Evolutionary conservation across 257 asterid species (phyloP), one percentile per base, ranked within the genome.

Genomic region (Ajuga chamaepitys): DNA sequence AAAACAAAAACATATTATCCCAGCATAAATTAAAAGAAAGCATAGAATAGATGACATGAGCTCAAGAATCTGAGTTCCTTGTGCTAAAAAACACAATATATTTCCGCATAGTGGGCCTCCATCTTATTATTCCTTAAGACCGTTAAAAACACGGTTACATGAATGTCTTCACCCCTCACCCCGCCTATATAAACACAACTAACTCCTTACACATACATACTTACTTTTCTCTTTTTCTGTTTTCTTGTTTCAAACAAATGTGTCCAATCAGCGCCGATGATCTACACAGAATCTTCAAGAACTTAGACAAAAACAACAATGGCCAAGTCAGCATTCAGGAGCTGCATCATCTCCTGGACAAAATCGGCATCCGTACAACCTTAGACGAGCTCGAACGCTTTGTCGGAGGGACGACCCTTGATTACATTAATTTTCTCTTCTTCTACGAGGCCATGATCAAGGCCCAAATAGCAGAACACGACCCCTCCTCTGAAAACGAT

Each of bases 221-320:
- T 9, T 0, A 18, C 26, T 14, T 25, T 14, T 11, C 32, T 4
- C 13, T 5, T 11, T 22, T 11, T 7, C 13, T 1, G 44, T 9
- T 24, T 3, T 52, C 26, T 44, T 21, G 12, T 17, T 3, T 14
- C 32, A 52, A 24, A 1, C 7, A 0, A 16, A 81, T 82, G 91
- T 71, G 74, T 53, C 67, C 74, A 11, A 57, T 82, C 5, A 81
- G 66, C 59, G 22, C 54, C 8, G 69, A 69, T 30, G 81, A 84
- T 58, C 79, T 87, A 44, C 82, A 86, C 63, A 70, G 89, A 41
- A 79, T 88, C 9, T 88, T 86, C 80, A 71, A 77, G 75, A 78
- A 68, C 64, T 77, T 88, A 7, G 95, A 85, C 81, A 74, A 56
- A 22, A 63, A 79, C 53, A 73, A 68, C 37, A 74, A 72, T 2